A percentile compares a stretch with the other conserved stretches of the same genome.
Evolutionary conservation across 352 stramenopile genomes (phyloP).

Genomic region (Pythium utonaiense): DNA sequence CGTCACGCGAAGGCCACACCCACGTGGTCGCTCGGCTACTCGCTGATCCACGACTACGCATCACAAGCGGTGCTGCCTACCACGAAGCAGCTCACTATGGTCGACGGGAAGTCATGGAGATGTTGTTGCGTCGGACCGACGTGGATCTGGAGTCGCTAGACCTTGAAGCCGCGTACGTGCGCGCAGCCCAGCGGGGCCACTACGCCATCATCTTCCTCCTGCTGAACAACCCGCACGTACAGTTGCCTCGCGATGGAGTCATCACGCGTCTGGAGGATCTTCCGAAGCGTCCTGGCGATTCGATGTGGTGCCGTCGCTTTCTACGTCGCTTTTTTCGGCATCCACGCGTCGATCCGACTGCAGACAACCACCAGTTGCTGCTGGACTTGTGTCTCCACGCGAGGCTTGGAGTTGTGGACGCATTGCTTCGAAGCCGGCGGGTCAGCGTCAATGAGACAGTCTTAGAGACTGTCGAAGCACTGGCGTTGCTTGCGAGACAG

Average conservation of each 20-base stretch:
- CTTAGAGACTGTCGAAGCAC: conserved; percentile 4
- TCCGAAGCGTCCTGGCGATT: conserved; percentile 10
- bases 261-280: conserved; percentile 14
- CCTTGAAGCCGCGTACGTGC: not conserved
- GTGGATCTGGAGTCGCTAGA: conserved; percentile 4
- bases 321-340: conserved; percentile 19
- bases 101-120: conserved; percentile 2
- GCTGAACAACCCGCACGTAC: conserved; percentile 8
- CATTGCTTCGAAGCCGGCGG: conserved; percentile 12
- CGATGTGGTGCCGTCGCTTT: conserved; percentile 14
- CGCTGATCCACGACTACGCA: not conserved
- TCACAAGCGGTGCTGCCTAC: conserved; percentile 11
- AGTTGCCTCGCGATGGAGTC: not conserved
- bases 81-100: conserved; percentile 16
- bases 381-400: conserved; percentile 7
- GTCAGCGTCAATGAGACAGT: not conserved
- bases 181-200: conserved; percentile 2
- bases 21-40: conserved; percentile 7
- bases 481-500: not conserved
- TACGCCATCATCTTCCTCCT: conserved; percentile 11
- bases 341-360: conserved; percentile 12
- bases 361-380: conserved; percentile 18
- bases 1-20: conserved; percentile 15
- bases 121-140: not conserved
- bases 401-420: conserved; percentile 7